Conservation (phyloP, 768 basidiomycete species). For the Termitomyces sp. region DNA sequence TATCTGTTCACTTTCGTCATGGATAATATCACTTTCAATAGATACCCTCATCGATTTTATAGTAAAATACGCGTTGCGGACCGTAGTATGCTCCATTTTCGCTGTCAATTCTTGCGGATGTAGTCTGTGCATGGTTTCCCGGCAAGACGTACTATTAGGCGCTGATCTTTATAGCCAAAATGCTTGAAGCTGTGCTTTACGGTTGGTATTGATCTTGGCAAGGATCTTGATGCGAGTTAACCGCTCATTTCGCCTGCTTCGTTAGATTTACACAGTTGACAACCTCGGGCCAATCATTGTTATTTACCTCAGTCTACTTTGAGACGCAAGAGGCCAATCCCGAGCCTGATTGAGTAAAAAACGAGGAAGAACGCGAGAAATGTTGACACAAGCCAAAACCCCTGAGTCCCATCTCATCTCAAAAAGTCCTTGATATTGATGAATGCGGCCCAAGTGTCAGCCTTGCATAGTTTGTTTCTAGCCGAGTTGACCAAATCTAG, state of each 20-base stretch:
- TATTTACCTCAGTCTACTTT: background rate
- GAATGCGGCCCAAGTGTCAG: background rate
- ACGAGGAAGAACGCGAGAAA: background rate
- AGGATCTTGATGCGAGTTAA: background rate
- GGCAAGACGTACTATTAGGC: background rate
- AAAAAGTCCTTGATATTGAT: background rate
- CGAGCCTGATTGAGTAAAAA: background rate
- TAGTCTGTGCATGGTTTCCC: no score
- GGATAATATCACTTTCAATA: constrained; percentile 9
- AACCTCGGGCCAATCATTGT: background rate
- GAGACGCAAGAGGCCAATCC: background rate
- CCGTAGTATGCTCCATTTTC: background rate
- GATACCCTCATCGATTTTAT: constrained; percentile 7
- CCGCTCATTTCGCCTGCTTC: background rate
- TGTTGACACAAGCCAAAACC: no score
- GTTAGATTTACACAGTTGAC: background rate
- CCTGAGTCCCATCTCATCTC: background rate
- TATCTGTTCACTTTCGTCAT: constrained; percentile 4
- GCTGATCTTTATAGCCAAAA: background rate
- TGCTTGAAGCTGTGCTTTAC: background rate
- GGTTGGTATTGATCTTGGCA: background rate
- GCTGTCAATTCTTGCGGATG: background rate
- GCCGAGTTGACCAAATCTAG: background rate
- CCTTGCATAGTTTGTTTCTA: background rate
- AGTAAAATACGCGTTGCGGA: background rate